These are phyloP conservation scores for Kingdonia uniflora DNA, from an alignment of 164 flowering plant genomes.

Conservation along the genomic window DNA sequence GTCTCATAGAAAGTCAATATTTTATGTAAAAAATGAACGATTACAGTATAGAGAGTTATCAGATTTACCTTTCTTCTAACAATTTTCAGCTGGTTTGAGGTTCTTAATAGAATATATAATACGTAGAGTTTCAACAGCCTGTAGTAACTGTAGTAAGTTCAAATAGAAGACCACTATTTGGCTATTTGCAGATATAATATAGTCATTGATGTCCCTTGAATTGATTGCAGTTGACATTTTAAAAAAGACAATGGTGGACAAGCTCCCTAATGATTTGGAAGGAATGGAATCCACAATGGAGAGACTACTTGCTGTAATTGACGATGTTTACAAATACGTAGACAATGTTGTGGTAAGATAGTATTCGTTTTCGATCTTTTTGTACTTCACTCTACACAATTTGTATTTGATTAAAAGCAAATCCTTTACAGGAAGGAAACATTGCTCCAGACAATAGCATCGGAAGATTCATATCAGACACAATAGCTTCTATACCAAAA, in stretches of 20 bases:
- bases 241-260: conserved; percentile 67
- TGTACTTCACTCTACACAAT: neutral
- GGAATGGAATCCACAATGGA: conserved; percentile 93
- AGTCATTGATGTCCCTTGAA: too few species aligned
- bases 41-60: too few species aligned
- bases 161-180: too few species aligned
- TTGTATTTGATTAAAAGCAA: neutral
- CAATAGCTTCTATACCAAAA: conserved; percentile 74
- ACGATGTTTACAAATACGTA: conserved; percentile 80
- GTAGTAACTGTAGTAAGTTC: too few species aligned
- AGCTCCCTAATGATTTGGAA: conserved; percentile 90
- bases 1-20: too few species aligned
- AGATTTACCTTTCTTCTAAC: too few species aligned
- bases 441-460: conserved; percentile 58
- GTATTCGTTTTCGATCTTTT: neutral
- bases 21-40: too few species aligned
- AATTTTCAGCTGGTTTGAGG: too few species aligned
- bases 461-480: conserved; percentile 66
- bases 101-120: too few species aligned
- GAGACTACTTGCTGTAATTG: conserved; percentile 60
- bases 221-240: conserved; percentile 59
- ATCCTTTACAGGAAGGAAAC: conserved; percentile 54
- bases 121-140: too few species aligned
- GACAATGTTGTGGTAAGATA: conserved; percentile 86
- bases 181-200: too few species aligned